Percentiles rank a stretch among this genome's conserved stretches.
These are phyloP conservation scores for Clarireedia paspali DNA, from an alignment of 2,329 filamentous ascomycete species.

Conservation along the genomic window DNA sequence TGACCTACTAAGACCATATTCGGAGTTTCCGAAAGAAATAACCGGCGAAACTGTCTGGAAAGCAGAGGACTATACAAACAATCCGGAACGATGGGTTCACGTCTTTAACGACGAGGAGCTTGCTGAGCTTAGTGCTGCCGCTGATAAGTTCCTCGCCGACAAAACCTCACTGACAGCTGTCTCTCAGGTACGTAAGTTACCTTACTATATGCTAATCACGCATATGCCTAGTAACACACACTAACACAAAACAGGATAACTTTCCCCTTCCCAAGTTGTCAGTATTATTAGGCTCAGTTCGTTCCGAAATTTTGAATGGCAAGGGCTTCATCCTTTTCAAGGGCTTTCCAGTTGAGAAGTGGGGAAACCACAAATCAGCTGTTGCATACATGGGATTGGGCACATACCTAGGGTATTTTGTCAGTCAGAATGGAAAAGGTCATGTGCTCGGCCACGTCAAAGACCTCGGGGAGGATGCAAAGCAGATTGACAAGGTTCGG, in stretches of 20 bases:
- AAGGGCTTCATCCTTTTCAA: conserved; percentile 91
- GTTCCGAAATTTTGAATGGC: conserved; percentile 65
- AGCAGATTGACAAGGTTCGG: conserved; percentile 72
- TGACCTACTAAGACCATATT: conserved; percentile 56
- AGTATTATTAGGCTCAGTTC: conserved; percentile 45
- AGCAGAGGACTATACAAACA: conserved; percentile 30
- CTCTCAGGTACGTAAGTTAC: conserved; percentile 37
- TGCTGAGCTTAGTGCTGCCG: conserved; percentile 55
- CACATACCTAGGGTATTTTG: conserved; percentile 79
- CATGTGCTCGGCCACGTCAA: conserved; percentile 87
- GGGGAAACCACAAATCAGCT: conserved; percentile 73
- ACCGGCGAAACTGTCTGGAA: conserved; percentile 67
- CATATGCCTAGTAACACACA: neutral
- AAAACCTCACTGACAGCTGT: conserved; percentile 66
- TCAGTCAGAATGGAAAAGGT: conserved; percentile 76
- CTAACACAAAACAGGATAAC: conserved; percentile 31
- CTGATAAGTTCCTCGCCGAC: conserved; percentile 61
- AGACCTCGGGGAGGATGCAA: conserved; percentile 56
- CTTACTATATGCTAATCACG: neutral
- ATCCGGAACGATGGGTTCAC: conserved; percentile 56
- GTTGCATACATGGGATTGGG: conserved; percentile 88
- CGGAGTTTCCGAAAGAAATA: conserved; percentile 63
- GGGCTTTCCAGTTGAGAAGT: conserved; percentile 66
- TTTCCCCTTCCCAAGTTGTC: conserved; percentile 54
- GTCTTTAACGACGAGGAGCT: conserved; percentile 59